Base-by-base conservation (phyloP, 257 asterid species). In the Solanum corneliomulleri region DNA sequence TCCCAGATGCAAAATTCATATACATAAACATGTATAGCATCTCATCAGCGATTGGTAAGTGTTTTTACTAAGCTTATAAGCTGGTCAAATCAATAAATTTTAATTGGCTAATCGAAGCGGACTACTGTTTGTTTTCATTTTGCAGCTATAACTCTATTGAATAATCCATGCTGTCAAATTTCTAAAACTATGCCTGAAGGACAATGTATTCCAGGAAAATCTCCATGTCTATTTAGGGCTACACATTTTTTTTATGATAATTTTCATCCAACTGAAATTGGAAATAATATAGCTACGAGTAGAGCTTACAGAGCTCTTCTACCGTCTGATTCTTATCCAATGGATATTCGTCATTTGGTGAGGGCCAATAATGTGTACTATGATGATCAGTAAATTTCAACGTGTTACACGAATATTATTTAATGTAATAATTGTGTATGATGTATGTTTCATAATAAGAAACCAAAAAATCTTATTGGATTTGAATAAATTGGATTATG, bases 1-100 rank as follows among this genome's bases (percentile, higher is more conserved):
- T 89, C 3, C 35, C 62, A 0, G 85, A 20, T 7, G 93, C 97
- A n/a, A 78, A 75, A 9, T 95, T 93, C 82, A 94, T 87, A 37
- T 89, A 82, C 74, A 75, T 94, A 47, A 95, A 95, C 87, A 11
- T 20, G 72, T 88, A 91, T 49, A 87, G 88, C 91, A 91, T 95
- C 77, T 91, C 91, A 42, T 52, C 94, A 0, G 37, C 25, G 1
- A 8, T 76, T 2, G 95, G 94, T 93, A 90, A 14, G 25, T 60
- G 11, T 35, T 60, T 21, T 23, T 13, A 60, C 69, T 60, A 60
- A 23, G 7, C 27, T 60, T 60, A 60, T 60, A 60, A 60, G n/a
- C 0, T 56, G 60, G 1, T 49, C 60, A 49, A 49, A 49, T 15
- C n/a, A 18, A 52, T 0, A 52, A 56, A 5, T 56, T 52, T 56